Base-by-base conservation (phyloP, 306 rosid species). In the Corylus americana region DNA sequence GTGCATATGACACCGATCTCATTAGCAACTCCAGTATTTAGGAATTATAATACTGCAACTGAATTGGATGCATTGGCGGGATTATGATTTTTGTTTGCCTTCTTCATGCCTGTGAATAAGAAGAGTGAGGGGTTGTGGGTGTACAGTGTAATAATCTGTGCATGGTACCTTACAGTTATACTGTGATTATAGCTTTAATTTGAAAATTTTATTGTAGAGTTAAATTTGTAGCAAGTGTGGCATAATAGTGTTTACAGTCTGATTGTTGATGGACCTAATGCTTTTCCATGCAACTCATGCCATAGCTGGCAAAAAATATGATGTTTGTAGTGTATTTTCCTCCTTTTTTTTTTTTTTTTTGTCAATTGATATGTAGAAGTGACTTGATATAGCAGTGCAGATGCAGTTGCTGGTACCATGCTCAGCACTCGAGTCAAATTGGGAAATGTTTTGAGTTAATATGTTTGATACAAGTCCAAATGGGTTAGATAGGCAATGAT, bases 91-190 rank as follows among this genome's bases (percentile, higher is more conserved):
- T 85, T 85, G 82, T 89, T 82, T 68, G 63, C 68, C 61, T 74
- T 86, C 51, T 83, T 83, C 81, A 70, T 85, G 81, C 77, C 73
- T 85, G 88, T 86, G 88, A 86, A 80, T 83, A 86, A 78, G 77
- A 53, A 49, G 55, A 79, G 87, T 49, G 85, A 71, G 88, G 88
- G 77, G 57, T 42, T 84, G 70, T 79, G 79, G 86, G 85, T 84
- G 87, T 89, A 88, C 85, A 88, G 86, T 81, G 76, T 82, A 84
- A 84, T 88, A 73, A 80, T 87, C 86, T 89, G 74, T 79, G 90
- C 91, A 73, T 78, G 83, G 72, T 83, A 83, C 74, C 85, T 78
- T 85, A 54, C 83, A 31, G 66, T 83, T 71, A 75, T 81, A 79
- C 77, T 82, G 42, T 77, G 77, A 61, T 85, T 80, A 64, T 75